Conservation (phyloP, 2,329 filamentous ascomycete genomes). For the Gliomastix tumulicola region DNA sequence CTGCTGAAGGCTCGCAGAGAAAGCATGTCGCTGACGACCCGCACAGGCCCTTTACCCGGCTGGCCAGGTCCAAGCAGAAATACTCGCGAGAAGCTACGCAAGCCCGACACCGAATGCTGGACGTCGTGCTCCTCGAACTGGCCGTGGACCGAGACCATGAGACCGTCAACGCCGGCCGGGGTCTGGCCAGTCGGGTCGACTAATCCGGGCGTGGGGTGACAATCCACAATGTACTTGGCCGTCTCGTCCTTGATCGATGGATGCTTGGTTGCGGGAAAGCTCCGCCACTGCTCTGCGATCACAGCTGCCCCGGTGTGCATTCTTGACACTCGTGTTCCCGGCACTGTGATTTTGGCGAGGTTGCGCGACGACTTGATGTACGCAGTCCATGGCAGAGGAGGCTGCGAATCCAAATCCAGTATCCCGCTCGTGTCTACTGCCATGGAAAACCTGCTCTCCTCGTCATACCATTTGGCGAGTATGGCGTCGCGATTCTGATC, state of each 20-base stretch:
- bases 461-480: conserved; percentile 65
- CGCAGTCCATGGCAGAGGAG: conserved; percentile 56
- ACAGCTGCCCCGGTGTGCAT: conserved; percentile 55
- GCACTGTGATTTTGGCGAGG: conserved; percentile 59
- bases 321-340: conserved; percentile 55
- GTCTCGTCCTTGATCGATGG: conserved; percentile 60
- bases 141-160: conserved; percentile 73
- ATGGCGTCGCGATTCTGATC: conserved; percentile 64
- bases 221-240: conserved; percentile 77
- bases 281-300: conserved; percentile 63
- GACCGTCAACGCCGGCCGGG: conserved; percentile 63
- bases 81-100: conserved; percentile 75
- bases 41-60: conserved; percentile 54
- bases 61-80: conserved; percentile 73
- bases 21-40: conserved; percentile 75
- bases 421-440: conserved; percentile 58
- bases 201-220: conserved; percentile 65
- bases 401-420: conserved; percentile 35
- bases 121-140: conserved; percentile 72
- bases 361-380: conserved; percentile 79
- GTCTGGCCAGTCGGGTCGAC: conserved; percentile 62
- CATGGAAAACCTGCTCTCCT: conserved; percentile 66
- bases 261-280: conserved; percentile 67
- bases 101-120: conserved; percentile 46
- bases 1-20: conserved; percentile 60